Evolutionary conservation across 495 filamentous ascomycete species (phyloP).

Genomic region (Lepraria neglecta): DNA sequence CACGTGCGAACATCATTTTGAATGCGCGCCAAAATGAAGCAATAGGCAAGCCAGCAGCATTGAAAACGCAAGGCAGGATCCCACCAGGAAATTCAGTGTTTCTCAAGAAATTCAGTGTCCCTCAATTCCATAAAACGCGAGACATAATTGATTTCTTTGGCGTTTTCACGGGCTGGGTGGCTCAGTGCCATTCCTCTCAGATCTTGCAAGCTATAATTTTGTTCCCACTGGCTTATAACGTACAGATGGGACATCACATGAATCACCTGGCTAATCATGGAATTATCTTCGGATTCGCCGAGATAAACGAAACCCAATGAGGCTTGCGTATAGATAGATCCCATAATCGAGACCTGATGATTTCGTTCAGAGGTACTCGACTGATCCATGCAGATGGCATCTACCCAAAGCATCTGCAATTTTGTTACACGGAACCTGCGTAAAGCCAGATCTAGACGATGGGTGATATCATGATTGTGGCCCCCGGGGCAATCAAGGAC

Average conservation of each 20-base stretch:
- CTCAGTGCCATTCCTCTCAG: neutral
- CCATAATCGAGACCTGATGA: neutral
- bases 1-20: neutral
- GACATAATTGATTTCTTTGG: too few relatives aligned
- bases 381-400: too few relatives aligned
- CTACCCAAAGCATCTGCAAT: neutral
- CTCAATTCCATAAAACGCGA: neutral
- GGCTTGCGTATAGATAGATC: neutral
- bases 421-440: neutral
- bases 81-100: neutral
- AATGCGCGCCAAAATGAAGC: neutral
- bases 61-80: neutral
- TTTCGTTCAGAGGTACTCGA: neutral
- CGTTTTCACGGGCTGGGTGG: neutral
- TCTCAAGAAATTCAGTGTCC: too few relatives aligned
- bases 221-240: neutral
- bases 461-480: neutral
- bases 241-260: fast-evolving
- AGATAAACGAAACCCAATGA: neutral
- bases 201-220: neutral
- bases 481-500: neutral
- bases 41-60: neutral
- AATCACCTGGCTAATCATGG: too few relatives aligned
- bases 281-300: neutral
- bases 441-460: neutral